Base-by-base conservation (phyloP, 768 basidiomycete genomes). In the Xerocomellus amylosporus region DNA sequence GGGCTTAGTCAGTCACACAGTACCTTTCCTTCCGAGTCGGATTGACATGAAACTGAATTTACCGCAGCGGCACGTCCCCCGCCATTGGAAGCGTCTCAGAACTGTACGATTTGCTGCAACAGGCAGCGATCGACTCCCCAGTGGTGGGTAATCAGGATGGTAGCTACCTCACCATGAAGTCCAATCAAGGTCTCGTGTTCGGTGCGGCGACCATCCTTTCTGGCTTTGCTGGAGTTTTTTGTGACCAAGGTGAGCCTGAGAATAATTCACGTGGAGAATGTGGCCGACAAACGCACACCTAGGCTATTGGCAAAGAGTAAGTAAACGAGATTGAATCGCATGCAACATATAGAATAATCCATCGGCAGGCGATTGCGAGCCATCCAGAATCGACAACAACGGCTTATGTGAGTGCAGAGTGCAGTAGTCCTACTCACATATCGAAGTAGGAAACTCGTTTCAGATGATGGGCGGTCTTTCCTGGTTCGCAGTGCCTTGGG, bases 381-480 rank as follows among this genome's bases (percentile, higher is more conserved):
- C 74, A 77, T 36, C 80, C 80, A 3, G 69, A 73, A 28, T 75
- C 79, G 8, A 79, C 79, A 3, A 80, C 79, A 0, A 79, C 75
- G 54, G 79, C 80, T 17, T 81, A 81, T 58, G 77, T 78, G 28
- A 50, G 75, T 64, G 45, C 31, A 22, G 26, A 12, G 17, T 31
- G 9, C 14, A 2, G 13, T 12, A 9, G 19, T 24, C 2, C 30
- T 8, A 1, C 14, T 33, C n/a, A 4, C 13, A 17, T 31, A n/a
- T 17, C 6, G 10, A 50, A 17, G 22, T 12, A 3, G 4, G 1
- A 12, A 22, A 47, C 14, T 13, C 15, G 19, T 30, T 22, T 39
- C 57, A 80, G 76, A 79, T 83, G 74, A 71, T 83, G 30, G 82
- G 83, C 4, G 82, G 81, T 6, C 63, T 83, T 31, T 81, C 81